Base-by-base conservation (phyloP, 495 filamentous ascomycete species). In the Aspergillus indologenus region DNA sequence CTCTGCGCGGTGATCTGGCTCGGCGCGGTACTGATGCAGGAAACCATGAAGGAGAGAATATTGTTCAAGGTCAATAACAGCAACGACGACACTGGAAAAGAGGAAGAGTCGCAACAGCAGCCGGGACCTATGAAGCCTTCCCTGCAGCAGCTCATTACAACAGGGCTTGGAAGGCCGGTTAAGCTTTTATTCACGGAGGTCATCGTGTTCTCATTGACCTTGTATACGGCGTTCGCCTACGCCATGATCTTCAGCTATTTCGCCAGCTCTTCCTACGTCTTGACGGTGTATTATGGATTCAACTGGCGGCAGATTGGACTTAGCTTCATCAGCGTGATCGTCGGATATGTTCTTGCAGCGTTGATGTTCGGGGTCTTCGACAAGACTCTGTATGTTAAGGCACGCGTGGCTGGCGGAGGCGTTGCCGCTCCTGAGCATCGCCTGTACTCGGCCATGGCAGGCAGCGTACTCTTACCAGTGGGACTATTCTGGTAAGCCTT, bases 241-340 rank as follows among this genome's bases (percentile, higher is more conserved):
- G 55, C 55, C 1, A 48, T 57, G n/a, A 49, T 42, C 2, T 57
- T 57, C 20, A 57, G 45, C 45, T 57, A 49, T 26, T 57, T 57
- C 20, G 26, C 20, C 12, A 57, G 55, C 26, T 22, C 40, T 15
- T 34, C n/a, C 11, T 57, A 50, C 22, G 55, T 57, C 15, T 42
- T 49, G 5, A 18, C 18, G 44, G 2, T 15, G 11, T 23, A 42
- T 18, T 57, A 57, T 22, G 45, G 45, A 24, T 57, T 57, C 19
- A n/a, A 42, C 22, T 15, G 15, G 8, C 26, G 46, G 6, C 22
- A 57, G 26, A 44, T 31, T 9, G 40, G 55, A 0, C 24, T 57
- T 14, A 48, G 23, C 14, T 45, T 57, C 17, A 20, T 57, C n/a
- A 57, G 55, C 18, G 29, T 57, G 14, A n/a, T 57, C n/a, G 49